Percentiles rank a stretch among this genome's conserved stretches.
Evolutionary conservation across 192 early-diverging fungal genomes (phyloP).

Genomic region (Coemansia sp.): DNA sequence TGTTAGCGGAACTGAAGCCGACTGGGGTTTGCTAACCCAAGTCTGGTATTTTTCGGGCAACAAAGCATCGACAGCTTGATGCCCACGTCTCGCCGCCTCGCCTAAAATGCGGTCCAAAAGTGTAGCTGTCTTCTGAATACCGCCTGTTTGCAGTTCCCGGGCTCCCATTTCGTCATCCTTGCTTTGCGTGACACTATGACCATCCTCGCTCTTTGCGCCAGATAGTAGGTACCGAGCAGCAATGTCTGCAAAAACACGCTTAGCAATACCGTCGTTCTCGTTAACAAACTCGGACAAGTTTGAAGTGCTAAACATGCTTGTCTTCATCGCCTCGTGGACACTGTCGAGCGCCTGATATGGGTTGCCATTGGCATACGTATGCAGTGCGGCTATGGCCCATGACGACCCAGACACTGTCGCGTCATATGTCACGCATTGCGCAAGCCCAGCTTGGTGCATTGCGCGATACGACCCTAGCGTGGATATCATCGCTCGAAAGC

Average conservation of each 20-base stretch:
- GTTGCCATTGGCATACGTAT: constrained; percentile 33
- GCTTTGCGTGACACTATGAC: neutral
- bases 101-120: constrained; percentile 4
- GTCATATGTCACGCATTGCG: constrained; percentile 71
- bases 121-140: neutral
- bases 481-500: constrained; percentile 80
- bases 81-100: constrained; percentile 7
- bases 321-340: constrained; percentile 60
- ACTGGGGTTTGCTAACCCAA: neutral
- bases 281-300: constrained; percentile 35
- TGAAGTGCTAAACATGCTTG: constrained; percentile 54
- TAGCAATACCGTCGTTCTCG: constrained; percentile 35
- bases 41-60: constrained; percentile 18
- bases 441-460: constrained; percentile 63
- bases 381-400: constrained; percentile 41
- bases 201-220: neutral
- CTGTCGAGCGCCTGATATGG: constrained; percentile 56
- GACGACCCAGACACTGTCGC: constrained; percentile 59
- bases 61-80: neutral
- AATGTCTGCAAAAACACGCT: constrained; percentile 49
- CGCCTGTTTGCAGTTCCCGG: neutral
- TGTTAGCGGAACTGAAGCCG: constrained; percentile 6
- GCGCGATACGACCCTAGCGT: constrained; percentile 67
- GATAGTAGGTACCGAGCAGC: constrained; percentile 36
- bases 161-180: neutral